Percentiles rank a stretch among this genome's conserved stretches.
phyloP scores from a whole-genome alignment of 495 filamentous ascomycete genomes.

The Aspergillus panamensis region DNA sequence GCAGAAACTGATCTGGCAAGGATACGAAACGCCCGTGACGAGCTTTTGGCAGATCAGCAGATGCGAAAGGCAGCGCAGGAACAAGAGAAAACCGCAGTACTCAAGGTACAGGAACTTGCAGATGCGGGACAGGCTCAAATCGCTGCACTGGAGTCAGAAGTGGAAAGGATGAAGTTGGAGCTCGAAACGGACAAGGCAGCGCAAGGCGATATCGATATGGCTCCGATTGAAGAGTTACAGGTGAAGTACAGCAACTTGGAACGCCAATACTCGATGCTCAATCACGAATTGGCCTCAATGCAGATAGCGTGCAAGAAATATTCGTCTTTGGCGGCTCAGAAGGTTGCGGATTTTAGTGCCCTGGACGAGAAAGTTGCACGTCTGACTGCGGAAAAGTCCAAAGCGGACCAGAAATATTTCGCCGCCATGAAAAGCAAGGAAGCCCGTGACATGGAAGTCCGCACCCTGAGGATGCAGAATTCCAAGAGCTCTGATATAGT shows the following conservation, averaged over 20 bases:
- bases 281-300: constrained; percentile 81
- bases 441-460: constrained; percentile 69
- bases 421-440: constrained; percentile 91
- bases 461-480: constrained; percentile 74
- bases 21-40: constrained; percentile 77
- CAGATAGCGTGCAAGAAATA: constrained; percentile 85
- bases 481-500: constrained; percentile 91
- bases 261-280: constrained; percentile 75
- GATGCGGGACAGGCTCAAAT: constrained; percentile 73
- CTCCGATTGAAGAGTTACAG: constrained; percentile 64
- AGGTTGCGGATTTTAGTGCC: constrained; percentile 68
- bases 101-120: constrained; percentile 75
- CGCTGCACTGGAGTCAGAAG: constrained; percentile 72
- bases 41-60: constrained; percentile 73
- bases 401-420: constrained; percentile 98
- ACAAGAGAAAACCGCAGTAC: constrained; percentile 61
- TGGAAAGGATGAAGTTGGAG: constrained; percentile 62
- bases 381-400: constrained; percentile 81
- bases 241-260: constrained; percentile 68
- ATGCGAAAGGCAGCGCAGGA: constrained; percentile 76
- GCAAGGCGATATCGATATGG: constrained; percentile 39
- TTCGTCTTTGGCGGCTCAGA: constrained; percentile 76
- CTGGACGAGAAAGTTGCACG: constrained; percentile 76
- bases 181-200: constrained; percentile 43
- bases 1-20: constrained; percentile 82